Evolutionary conservation across 2,329 filamentous ascomycete genomes (phyloP).

Genomic region (Alternaria metachromatica): DNA sequence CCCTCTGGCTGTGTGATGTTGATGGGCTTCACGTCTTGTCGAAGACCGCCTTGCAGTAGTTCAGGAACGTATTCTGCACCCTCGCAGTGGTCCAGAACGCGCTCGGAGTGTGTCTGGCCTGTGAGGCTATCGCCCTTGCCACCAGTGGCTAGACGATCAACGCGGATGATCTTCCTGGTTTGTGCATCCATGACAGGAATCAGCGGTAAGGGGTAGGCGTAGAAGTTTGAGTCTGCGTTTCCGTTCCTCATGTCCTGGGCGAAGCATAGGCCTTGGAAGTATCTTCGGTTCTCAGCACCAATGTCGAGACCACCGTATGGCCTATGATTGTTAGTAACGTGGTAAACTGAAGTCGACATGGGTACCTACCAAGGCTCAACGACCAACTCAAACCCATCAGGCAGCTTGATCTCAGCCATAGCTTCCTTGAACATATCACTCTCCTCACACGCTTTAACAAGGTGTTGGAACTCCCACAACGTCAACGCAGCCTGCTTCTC

Average conservation of each 20-base stretch:
- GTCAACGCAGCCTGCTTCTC: slow-evolving; percentile 58
- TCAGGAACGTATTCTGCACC: slow-evolving; percentile 59
- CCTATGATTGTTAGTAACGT: slow-evolving; percentile 23
- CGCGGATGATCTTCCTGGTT: slow-evolving; percentile 42
- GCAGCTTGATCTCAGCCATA: slow-evolving; percentile 59
- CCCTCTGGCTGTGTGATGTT: slow-evolving; percentile 75
- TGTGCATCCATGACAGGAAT: slow-evolving; percentile 49
- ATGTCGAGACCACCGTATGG: slow-evolving; percentile 62
- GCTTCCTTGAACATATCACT: slow-evolving; percentile 62
- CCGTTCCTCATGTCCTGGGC: slow-evolving; percentile 55
- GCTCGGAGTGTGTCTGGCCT: slow-evolving; percentile 48
- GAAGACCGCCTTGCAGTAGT: slow-evolving; percentile 45
- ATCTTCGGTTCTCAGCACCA: slow-evolving; percentile 56
- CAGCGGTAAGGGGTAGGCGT: slow-evolving; percentile 49
- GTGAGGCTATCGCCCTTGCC: slow-evolving; percentile 47
- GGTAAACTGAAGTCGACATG: background rate
- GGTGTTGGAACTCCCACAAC: slow-evolving; percentile 48
- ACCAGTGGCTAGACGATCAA: slow-evolving; percentile 48
- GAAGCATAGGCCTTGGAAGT: slow-evolving; percentile 63
- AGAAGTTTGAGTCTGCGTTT: slow-evolving; percentile 53
- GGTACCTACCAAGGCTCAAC: slow-evolving; percentile 57
- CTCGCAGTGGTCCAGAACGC: slow-evolving; percentile 57
- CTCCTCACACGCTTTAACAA: slow-evolving; percentile 55
- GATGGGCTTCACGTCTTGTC: slow-evolving; percentile 67
- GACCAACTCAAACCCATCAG: slow-evolving; percentile 62